Percentiles rank a stretch among this genome's conserved stretches.
phyloP scores from a whole-genome alignment of 2,329 filamentous ascomycete species.

The Colletotrichum truncatum region DNA sequence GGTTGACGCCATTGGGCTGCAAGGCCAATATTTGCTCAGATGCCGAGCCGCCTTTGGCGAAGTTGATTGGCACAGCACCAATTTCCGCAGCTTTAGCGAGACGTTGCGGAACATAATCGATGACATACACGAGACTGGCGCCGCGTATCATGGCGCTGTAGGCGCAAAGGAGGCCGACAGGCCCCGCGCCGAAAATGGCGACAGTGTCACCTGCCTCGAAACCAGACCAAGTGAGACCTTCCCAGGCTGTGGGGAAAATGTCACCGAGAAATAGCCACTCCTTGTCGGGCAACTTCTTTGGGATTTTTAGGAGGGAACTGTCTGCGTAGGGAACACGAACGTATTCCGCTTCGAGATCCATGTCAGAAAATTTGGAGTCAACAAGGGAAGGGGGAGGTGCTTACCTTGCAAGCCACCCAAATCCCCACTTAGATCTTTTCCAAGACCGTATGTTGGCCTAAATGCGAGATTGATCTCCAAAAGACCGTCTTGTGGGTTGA shows the following conservation, averaged over 20 bases:
- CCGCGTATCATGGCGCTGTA: conserved; percentile 38
- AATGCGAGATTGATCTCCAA: too few species aligned
- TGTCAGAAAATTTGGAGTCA: not conserved
- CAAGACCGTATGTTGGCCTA: not conserved
- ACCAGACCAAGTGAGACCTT: conserved; percentile 63
- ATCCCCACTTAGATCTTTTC: conserved; percentile 1
- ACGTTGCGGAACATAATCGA: conserved; percentile 35
- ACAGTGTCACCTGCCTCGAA: conserved; percentile 69
- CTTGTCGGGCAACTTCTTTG: conserved; percentile 68
- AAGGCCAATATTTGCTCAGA: conserved; percentile 33
- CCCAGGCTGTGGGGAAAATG: conserved; percentile 62
- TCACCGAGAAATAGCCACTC: conserved; percentile 63
- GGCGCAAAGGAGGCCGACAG: conserved; percentile 67
- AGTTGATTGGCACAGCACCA: conserved; percentile 35
- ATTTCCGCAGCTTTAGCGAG: conserved; percentile 34
- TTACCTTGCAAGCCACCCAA: conserved; percentile 20
- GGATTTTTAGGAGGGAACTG: conserved; percentile 70
- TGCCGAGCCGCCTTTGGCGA: conserved; percentile 27
- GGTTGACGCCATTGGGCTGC: conserved; percentile 31
- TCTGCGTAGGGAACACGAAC: conserved; percentile 72
- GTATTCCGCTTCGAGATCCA: conserved; percentile 53
- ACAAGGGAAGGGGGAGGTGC: not conserved
- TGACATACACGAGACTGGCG: conserved; percentile 32
- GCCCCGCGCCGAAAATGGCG: conserved; percentile 71
- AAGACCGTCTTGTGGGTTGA: too few species aligned